Evolutionary conservation across 1,284 basidiomycete genomes (phyloP).

Genomic region (Xerocomus nothofagi): DNA sequence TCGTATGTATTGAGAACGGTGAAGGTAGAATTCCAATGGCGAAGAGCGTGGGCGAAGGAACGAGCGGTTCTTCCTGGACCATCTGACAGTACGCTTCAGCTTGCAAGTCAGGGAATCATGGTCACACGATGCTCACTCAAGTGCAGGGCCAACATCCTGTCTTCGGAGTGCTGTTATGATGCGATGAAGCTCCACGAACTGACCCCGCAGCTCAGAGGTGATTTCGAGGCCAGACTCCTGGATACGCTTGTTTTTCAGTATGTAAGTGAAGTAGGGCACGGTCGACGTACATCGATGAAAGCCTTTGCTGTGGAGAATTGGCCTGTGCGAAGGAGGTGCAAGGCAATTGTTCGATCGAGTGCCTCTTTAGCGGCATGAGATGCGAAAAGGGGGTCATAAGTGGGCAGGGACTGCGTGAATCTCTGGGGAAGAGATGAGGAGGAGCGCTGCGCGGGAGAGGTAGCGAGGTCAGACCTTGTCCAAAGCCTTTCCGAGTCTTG

Average conservation of each 20-base stretch:
- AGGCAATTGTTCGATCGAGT: slow-evolving; percentile 71
- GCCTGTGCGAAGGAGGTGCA: slow-evolving; percentile 79
- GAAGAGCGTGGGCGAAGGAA: slow-evolving; percentile 73
- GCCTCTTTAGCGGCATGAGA: slow-evolving; percentile 58
- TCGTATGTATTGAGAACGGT: slow-evolving; percentile 82
- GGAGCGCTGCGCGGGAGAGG: neutral
- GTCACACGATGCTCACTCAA: slow-evolving; percentile 52
- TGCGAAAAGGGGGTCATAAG: slow-evolving; percentile 69
- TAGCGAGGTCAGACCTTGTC: slow-evolving; percentile 69
- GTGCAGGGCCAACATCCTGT: slow-evolving; percentile 71
- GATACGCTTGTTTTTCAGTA: slow-evolving; percentile 1
- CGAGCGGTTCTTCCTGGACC: slow-evolving; percentile 65
- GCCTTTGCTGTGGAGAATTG: slow-evolving; percentile 73
- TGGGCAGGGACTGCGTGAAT: slow-evolving; percentile 66
- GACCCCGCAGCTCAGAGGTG: slow-evolving; percentile 51
- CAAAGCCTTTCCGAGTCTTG: slow-evolving; percentile 77
- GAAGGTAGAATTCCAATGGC: slow-evolving; percentile 81
- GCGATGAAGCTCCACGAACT: slow-evolving; percentile 71
- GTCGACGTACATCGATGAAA: slow-evolving; percentile 61
- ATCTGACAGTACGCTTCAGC: slow-evolving; percentile 46
- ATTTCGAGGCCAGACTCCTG: slow-evolving; percentile 75
- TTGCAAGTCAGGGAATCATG: slow-evolving; percentile 4
- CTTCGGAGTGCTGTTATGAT: slow-evolving; percentile 70
- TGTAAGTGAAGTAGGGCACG: neutral
- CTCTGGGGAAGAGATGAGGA: slow-evolving; percentile 46